Percentiles rank a stretch among this genome's conserved stretches.
Conservation (phyloP, 2,329 filamentous ascomycete genomes). For the Nannizziopsis arthrosporioides region DNA sequence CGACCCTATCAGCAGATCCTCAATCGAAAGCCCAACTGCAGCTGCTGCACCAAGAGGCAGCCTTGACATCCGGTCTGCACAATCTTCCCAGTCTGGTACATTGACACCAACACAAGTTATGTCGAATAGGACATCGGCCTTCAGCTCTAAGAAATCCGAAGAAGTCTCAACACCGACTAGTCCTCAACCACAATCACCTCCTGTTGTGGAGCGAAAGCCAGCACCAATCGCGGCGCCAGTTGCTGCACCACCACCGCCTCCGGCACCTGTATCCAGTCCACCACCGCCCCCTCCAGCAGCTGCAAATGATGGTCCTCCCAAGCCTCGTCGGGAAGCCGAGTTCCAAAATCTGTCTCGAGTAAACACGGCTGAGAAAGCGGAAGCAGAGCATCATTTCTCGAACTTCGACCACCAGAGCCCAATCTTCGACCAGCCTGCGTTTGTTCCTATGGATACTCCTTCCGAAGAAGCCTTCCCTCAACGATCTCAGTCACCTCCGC, state of each 20-base stretch:
- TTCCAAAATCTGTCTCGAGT: constrained; percentile 50
- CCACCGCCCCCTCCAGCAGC: constrained; percentile 16
- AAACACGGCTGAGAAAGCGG: constrained; percentile 39
- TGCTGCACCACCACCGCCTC: constrained; percentile 10
- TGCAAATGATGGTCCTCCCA: constrained; percentile 23
- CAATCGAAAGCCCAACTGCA: constrained; percentile 24
- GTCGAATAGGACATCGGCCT: constrained; percentile 4
- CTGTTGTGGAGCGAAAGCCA: constrained; percentile 10
- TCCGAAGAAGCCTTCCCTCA: constrained; percentile 9
- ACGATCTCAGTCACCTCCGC: constrained; percentile 18
- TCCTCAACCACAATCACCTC: constrained; percentile 11
- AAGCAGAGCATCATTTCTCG: constrained; percentile 43
- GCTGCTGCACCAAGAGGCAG: constrained; percentile 35
- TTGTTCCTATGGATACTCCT: constrained; percentile 51
- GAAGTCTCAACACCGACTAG: not conserved
- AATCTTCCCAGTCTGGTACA: constrained; percentile 20
- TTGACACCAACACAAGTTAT: constrained; percentile 15
- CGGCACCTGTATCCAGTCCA: not conserved
- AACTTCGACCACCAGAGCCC: constrained; percentile 75
- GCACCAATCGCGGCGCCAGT: constrained; percentile 18
- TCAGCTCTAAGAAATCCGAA: constrained; percentile 28
- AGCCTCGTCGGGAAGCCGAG: constrained; percentile 40
- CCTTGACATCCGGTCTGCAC: constrained; percentile 28
- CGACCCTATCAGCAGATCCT: constrained; percentile 27
- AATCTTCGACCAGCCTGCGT: constrained; percentile 73